Percentiles rank a stretch among this genome's conserved stretches.
These are phyloP conservation scores for Scheffersomyces insectosa DNA, from an alignment of 1,139 yeast species.

Conservation along the genomic window DNA sequence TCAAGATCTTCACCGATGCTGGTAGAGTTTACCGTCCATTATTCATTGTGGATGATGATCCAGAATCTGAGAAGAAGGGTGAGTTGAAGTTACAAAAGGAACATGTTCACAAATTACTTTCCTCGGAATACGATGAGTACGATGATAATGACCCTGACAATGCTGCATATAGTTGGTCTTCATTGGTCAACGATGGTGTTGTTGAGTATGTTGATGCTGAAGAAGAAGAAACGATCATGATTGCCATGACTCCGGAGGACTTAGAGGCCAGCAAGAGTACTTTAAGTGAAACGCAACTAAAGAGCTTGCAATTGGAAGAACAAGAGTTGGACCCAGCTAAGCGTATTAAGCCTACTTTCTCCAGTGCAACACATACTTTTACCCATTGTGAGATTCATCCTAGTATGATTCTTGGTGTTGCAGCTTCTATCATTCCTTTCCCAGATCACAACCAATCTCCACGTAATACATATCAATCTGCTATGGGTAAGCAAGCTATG, in stretches of 20 bases:
- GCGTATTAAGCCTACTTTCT: constrained; percentile 74
- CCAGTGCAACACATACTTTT: constrained; percentile 76
- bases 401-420: constrained; percentile 97
- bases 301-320: constrained; percentile 47
- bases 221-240: constrained; percentile 96
- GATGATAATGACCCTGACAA: constrained; percentile 59
- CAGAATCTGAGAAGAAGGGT: constrained; percentile 71
- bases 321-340: constrained; percentile 73
- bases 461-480: constrained; percentile 98
- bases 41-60: constrained; percentile 86
- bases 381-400: constrained; percentile 99
- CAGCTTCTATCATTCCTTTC: constrained; percentile 98
- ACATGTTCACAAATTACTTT: constrained; percentile 70
- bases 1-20: constrained; percentile 95
- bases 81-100: constrained; percentile 83
- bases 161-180: constrained; percentile 76
- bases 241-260: constrained; percentile 99
- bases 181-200: constrained; percentile 79
- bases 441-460: constrained; percentile 99
- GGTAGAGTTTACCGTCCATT: constrained; percentile 97
- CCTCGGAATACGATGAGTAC: constrained; percentile 61
- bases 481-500: constrained; percentile 99
- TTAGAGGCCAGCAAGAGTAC: constrained; percentile 64
- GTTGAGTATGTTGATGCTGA: constrained; percentile 96
- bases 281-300: constrained; percentile 47